These are phyloP conservation scores for Chlorociboria aeruginascens DNA, from an alignment of 495 filamentous ascomycete species.

Conservation along the genomic window DNA sequence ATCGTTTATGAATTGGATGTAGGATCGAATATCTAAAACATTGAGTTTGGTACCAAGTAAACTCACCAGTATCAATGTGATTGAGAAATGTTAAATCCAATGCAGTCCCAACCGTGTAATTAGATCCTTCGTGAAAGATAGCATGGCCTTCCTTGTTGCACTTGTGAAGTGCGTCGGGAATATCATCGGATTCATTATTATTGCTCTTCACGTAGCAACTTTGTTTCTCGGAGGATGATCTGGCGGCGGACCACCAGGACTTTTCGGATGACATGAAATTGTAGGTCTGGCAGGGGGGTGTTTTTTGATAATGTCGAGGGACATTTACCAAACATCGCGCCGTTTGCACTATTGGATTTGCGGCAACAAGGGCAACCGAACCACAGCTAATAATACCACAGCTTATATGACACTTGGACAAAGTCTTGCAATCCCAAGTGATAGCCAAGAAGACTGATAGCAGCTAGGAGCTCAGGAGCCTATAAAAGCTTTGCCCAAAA, in stretches of 20 bases:
- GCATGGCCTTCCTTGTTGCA: constrained; percentile 60
- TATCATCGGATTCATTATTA: constrained; percentile 42
- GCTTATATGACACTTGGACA: not conserved
- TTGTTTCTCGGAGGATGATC: constrained; percentile 14
- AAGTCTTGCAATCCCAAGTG: too few relatives aligned
- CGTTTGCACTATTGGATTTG: constrained; percentile 8
- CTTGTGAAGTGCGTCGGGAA: constrained; percentile 43
- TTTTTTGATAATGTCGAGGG: not conserved
- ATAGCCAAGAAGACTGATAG: not conserved
- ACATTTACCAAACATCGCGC: not conserved
- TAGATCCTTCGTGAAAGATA: constrained; percentile 41
- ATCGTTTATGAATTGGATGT: constrained; percentile 49
- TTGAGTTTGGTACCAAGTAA: not conserved
- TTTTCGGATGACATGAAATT: constrained; percentile 19
- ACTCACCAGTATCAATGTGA: constrained; percentile 42
- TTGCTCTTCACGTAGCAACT: constrained; percentile 25
- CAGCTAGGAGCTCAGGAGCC: not conserved
- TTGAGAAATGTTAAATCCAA: constrained; percentile 52
- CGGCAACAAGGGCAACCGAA: constrained; percentile 6
- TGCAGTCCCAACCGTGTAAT: constrained; percentile 52
- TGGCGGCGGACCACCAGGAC: constrained; percentile 17
- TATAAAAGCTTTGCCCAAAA: constrained; percentile 1
- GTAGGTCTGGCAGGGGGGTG: constrained; percentile 19
- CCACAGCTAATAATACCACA: too few relatives aligned
- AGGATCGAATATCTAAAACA: constrained; percentile 36